These are phyloP conservation scores for Fraxinus cuspidata DNA, from an alignment of 257 asterid genomes.

Conservation along the genomic window DNA sequence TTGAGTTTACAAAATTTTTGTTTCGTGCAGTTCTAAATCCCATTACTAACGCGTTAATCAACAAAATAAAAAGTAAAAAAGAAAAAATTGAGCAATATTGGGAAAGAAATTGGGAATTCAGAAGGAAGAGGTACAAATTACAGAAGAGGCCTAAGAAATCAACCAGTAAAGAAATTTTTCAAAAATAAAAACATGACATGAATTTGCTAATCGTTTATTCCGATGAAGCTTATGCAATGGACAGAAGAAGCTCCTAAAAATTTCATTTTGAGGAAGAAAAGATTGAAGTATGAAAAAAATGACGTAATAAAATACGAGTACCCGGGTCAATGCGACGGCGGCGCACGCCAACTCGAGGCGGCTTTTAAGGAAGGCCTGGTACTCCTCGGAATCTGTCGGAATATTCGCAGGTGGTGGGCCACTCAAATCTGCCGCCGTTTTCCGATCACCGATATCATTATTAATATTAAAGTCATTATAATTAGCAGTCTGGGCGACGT, in stretches of 20 bases:
- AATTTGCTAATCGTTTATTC: not conserved
- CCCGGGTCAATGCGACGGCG: constrained; percentile 85
- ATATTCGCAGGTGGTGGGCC: constrained; percentile 34
- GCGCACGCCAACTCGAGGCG: constrained; percentile 89
- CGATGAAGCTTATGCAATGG: not conserved
- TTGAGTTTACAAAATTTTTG: not conserved
- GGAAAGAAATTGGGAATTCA: not conserved
- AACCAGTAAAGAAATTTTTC: not conserved
- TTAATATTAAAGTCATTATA: not conserved
- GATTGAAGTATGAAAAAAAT: not conserved
- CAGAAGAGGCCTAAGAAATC: not conserved
- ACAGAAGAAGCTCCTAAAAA: not conserved
- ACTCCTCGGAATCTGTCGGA: constrained; percentile 58
- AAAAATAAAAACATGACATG: too few species aligned
- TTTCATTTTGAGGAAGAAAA: not conserved
- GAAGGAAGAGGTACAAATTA: not conserved
- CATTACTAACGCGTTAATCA: not conserved
- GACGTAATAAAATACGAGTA: constrained; percentile 18
- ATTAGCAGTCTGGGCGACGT: constrained; percentile 38
- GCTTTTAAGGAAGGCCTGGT: constrained; percentile 72
- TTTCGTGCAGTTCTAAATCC: not conserved
- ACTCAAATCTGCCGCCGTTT: constrained; percentile 19
- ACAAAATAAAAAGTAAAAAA: constrained; percentile 3
- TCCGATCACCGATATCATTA: constrained; percentile 8
- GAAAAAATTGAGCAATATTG: not conserved